Base-by-base conservation (phyloP, 805 yeast genomes). In the Yarrowia yakushimensis region DNA sequence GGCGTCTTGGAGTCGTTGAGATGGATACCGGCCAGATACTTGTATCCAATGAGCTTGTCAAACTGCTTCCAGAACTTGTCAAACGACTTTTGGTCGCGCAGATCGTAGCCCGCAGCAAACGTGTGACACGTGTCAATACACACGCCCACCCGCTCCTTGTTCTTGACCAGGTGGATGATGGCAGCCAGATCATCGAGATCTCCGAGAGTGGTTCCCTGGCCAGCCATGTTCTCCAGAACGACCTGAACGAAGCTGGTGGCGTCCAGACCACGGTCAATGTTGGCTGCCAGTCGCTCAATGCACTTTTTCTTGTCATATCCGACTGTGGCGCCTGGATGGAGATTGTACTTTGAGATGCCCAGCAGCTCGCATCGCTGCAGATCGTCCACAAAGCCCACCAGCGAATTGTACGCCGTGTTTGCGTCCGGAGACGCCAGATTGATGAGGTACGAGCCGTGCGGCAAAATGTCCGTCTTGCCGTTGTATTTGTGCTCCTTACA, bases 181-280 rank as follows among this genome's bases (percentile, higher is more conserved):
- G 81, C 82, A 28, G 80, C 77, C 52, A 94, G 78, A 70, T 94
- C 98, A 66, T 87, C 84, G 28, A 93, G 75, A 42, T 82, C 78
- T 0, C 98, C 99, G 42, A 94, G 87, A 65, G 93, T 80, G 65
- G 88, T 87, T 2, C 97, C 97, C 68, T 90, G 96, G 10, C 99
- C 99, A 1, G 99, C 97, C 99, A 94, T 94, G 71, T 93, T 94
- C 70, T 94, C 99, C 64, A 94, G 79, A 12, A 94, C 96, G 45
- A 94, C 85, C 69, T 87, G 92, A 31, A 94, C 98, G 70, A 84
- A 86, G 7, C 76, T 69, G 0, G 99, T 94, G 63, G 83, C 84
- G 25, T 74, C 74, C 54, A 88, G 86, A 5, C 96, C 97, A 50
- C 76, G 79, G 72, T 94, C 93, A 66, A 94, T 85, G 67, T 87